A percentile compares a stretch with the other conserved stretches of the same genome.
These are phyloP conservation scores for Populus hybrid DNA, from an alignment of 441 rosid species.

Conservation along the genomic window DNA sequence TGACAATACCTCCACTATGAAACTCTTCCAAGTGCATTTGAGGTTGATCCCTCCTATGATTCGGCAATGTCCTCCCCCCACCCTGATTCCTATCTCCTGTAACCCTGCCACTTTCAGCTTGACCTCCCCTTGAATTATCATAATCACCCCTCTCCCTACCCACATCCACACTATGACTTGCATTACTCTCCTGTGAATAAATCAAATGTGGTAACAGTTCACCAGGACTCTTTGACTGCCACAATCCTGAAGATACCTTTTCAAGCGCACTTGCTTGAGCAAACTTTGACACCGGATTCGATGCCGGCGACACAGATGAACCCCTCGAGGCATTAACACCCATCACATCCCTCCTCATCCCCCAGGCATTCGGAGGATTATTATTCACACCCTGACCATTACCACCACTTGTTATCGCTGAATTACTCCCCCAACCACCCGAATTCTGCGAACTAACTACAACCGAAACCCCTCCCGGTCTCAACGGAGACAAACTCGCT, in stretches of 20 bases:
- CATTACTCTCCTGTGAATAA: conserved; percentile 11
- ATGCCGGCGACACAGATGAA: background rate
- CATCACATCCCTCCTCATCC: conserved; percentile 12
- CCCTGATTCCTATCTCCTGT: conserved; percentile 15
- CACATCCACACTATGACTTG: conserved; percentile 2
- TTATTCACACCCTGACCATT: conserved; percentile 8
- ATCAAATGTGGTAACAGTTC: conserved; percentile 13
- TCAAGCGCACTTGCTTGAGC: conserved; percentile 30
- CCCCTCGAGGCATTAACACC: background rate
- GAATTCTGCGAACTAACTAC: background rate
- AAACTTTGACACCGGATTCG: conserved; percentile 18
- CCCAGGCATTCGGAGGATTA: conserved; percentile 21
- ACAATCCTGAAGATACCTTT: conserved; percentile 21
- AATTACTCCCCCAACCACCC: background rate
- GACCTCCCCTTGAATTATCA: conserved; percentile 16
- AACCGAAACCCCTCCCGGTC: conserved; percentile 2
- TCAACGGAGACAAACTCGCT: background rate
- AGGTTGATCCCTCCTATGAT: conserved; percentile 4
- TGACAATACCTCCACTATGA: conserved; percentile 6
- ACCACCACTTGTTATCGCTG: background rate
- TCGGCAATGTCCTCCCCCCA: conserved; percentile 5
- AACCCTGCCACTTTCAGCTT: conserved; percentile 9
- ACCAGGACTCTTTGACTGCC: conserved; percentile 26
- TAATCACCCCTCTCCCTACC: conserved; percentile 7
- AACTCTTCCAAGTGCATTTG: conserved; percentile 13